Percentiles rank a stretch among this genome's conserved stretches.
phyloP scores from a whole-genome alignment of 371 early-diverging fungal species.

The Dinochytrium kinnereticum region DNA sequence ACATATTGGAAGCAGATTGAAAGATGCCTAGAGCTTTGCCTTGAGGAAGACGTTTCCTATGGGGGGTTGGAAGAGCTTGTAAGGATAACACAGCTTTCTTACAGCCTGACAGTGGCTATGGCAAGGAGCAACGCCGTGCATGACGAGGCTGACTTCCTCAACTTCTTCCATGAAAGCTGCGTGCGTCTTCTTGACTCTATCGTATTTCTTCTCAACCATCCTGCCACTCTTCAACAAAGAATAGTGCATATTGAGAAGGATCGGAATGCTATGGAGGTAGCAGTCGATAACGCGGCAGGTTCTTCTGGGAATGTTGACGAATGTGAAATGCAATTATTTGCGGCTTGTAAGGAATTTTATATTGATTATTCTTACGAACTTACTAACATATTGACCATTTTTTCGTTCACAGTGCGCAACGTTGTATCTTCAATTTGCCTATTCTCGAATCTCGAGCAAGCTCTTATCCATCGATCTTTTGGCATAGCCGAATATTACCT shows the following conservation, averaged over 20 bases:
- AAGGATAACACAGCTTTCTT: slow-evolving; percentile 32
- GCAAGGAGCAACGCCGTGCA: not conserved
- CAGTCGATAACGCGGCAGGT: too few relatives aligned
- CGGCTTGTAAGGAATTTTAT: slow-evolving; percentile 17
- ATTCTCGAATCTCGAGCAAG: slow-evolving; percentile 21
- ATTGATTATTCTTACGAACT: not conserved
- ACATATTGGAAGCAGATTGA: slow-evolving; percentile 40
- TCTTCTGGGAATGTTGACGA: not conserved
- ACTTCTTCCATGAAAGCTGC: slow-evolving; percentile 13
- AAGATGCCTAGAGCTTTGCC: slow-evolving; percentile 13
- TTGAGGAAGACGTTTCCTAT: slow-evolving; percentile 18
- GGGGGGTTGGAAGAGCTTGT: slow-evolving; percentile 42
- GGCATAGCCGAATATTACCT: not conserved
- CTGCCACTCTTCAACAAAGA: slow-evolving; percentile 30
- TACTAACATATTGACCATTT: not conserved
- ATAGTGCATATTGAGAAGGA: too few relatives aligned
- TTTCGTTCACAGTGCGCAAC: slow-evolving; percentile 40
- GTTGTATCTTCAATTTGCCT: slow-evolving; percentile 34
- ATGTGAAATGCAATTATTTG: slow-evolving; percentile 16
- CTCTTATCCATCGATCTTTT: not conserved
- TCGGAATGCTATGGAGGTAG: too few relatives aligned
- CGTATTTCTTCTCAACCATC: slow-evolving; percentile 41
- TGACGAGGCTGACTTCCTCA: slow-evolving; percentile 17
- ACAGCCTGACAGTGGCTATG: slow-evolving; percentile 22
- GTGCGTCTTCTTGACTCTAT: slow-evolving; percentile 26